Base-by-base conservation (phyloP, 768 basidiomycete genomes). In the Suillus decipiens region DNA sequence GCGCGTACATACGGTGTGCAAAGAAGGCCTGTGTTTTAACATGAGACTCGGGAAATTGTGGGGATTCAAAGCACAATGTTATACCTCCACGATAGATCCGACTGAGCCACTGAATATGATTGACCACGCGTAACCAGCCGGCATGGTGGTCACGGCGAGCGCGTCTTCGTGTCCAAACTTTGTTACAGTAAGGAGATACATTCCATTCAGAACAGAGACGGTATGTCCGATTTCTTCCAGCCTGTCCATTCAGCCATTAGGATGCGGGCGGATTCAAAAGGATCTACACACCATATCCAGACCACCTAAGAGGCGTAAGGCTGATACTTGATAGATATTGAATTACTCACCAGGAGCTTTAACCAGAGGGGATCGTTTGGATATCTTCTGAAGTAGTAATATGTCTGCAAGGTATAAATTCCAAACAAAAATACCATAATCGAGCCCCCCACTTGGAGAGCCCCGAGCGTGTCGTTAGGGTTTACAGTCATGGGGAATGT, bases 101-200 rank as follows among this genome's bases (percentile, higher is more conserved):
- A 73, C 66, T 53, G 73, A 64, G 3, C 71, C 72, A n/a, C 69
- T 71, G 59, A 74, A 62, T 8, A 72, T 7, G 5, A 74, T 65
- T 11, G 71, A 65, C 2, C 48, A 69, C 39, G 39, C 65, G 57
- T 41, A 74, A 42, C 24, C 64, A 64, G 12, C 45, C 5, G 60
- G 60, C 24, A 51, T 34, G 5, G 72, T 70, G 2, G 62, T 54
- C 4, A 65, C 61, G 34, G 58, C 55, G 2, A 71, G 66, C 3
- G 67, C 34, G 33, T 66, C 43, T 1, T 64, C 64, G 22, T 62
- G 34, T 6, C 70, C 73, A 50, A 71, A 72, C 41, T 69, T 51
- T 1, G 68, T 62, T 2, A 75, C 62, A 6, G 72, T 72, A 31
- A 72, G 48, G 22, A 61, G 61, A 54, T 75, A 75, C 9, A 72